phyloP scores from a whole-genome alignment of 495 filamentous ascomycete genomes.

The Hypoxylon perforatum region DNA sequence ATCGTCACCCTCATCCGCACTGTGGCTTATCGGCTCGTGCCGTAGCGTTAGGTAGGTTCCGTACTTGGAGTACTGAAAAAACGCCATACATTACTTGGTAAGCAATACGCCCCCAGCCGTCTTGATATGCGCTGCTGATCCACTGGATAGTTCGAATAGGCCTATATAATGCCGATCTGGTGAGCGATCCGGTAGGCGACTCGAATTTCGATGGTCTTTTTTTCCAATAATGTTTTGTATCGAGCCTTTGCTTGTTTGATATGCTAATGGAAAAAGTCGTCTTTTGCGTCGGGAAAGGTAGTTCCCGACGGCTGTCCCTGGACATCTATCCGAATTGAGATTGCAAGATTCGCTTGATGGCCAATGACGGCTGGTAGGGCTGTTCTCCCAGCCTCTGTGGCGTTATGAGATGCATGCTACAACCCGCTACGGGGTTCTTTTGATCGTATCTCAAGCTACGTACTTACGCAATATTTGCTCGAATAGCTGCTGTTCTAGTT shows the following conservation, averaged over 20 bases:
- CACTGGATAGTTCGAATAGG: background rate
- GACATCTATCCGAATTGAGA: background rate
- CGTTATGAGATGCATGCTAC: background rate
- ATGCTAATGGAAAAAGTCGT: background rate
- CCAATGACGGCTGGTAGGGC: background rate
- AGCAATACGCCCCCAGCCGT: background rate
- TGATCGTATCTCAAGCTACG: background rate
- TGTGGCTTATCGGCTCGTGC: background rate
- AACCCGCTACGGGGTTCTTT: background rate
- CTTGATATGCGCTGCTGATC: background rate
- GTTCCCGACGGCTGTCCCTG: background rate
- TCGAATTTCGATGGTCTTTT: background rate
- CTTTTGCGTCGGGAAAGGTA: background rate
- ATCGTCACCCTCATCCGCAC: background rate
- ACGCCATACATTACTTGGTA: background rate
- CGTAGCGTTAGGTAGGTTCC: background rate
- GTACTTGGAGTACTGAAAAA: background rate
- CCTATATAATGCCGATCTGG: background rate
- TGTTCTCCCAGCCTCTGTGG: background rate
- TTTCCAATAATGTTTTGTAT: background rate
- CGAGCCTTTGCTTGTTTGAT: background rate
- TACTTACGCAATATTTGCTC: background rate
- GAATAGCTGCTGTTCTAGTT: background rate
- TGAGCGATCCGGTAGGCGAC: background rate
- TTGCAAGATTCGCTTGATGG: background rate